phyloP scores from a whole-genome alignment of 2,329 filamentous ascomycete species.

The Diaporthe caulivora region DNA sequence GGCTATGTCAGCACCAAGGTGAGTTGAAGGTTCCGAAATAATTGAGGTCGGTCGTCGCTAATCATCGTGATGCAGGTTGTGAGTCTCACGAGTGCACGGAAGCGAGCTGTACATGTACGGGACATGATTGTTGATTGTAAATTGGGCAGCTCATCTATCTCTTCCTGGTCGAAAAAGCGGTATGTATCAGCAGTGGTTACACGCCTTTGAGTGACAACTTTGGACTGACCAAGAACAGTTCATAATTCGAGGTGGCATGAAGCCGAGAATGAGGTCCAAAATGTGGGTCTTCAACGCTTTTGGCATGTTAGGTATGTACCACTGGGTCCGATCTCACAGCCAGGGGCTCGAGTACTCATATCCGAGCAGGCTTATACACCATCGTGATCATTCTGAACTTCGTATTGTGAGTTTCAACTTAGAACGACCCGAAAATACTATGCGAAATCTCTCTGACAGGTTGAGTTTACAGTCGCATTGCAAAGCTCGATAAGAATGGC shows the following conservation, averaged over 20 bases:
- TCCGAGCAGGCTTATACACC: constrained; percentile 53
- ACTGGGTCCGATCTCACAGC: not conserved
- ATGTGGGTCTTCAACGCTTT: constrained; percentile 50
- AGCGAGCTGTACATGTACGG: accelerated
- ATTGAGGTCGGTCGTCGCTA: constrained; percentile 26
- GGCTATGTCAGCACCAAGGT: constrained; percentile 76
- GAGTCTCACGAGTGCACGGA: not conserved
- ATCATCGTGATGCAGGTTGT: not conserved
- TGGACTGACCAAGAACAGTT: constrained; percentile 55
- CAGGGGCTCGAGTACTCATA: constrained; percentile 45
- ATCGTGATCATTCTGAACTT: constrained; percentile 70
- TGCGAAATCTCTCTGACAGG: not conserved
- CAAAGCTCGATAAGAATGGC: constrained; percentile 62
- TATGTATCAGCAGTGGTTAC: constrained; percentile 55
- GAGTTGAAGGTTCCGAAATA: constrained; percentile 35
- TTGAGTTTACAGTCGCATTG: constrained; percentile 61
- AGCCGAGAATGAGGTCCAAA: constrained; percentile 62
- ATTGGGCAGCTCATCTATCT: constrained; percentile 67
- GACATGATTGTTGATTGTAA: not conserved
- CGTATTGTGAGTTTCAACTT: constrained; percentile 62
- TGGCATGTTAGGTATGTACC: constrained; percentile 62
- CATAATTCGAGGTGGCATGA: constrained; percentile 67
- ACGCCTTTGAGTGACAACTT: no score
- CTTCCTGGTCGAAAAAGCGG: constrained; percentile 74
- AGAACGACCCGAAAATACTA: not conserved